Evolutionary conservation across 495 filamentous ascomycete species (phyloP), one percentile per base, ranked within the genome.

Genomic region (Aspergillus sparsus): DNA sequence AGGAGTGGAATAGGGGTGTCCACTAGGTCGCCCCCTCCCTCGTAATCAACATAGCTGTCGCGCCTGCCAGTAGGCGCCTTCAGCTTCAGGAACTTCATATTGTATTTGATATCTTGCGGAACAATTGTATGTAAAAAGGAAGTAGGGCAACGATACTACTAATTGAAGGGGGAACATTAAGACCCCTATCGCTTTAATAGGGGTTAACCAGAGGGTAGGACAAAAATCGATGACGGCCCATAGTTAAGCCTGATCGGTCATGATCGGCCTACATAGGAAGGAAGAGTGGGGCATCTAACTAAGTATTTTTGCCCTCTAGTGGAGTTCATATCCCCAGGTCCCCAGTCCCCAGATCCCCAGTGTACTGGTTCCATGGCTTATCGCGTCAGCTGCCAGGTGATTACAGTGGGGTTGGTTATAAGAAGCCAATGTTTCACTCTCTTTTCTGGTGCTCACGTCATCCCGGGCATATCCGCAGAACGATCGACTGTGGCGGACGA

Each of bases 1-100:
- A 82, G 58, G 36, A 71, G 69, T 7, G 69, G 74, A 3, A 78
- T 63, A 4, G 61, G 68, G 2, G 68, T 63, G 34, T 80, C 73
- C 8, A 74, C 65, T 1, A 44, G 7, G 10, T 16, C 44, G 13
- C 33, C 36, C n/a, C 44, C 44, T 9, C 27, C 27, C 5, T 47
- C 13, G 15, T 47, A 47, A 18, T 47, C 44, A 21, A 47, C 44
- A 21, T 47, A 47, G 15, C 44, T 47, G 5, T 21, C 44, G 6
- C 44, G n/a, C 27, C 44, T 47, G 9, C 27, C 44, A 7, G 1
- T 10, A 10, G 44, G 44, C 15, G 44, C 44, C 16, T 47, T 47
- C 15, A 47, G 27, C 7, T 47, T 47, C 9, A 18, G 44, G 15
- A 47, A 6, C 15, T 18, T n/a, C 44, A 47, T 47, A 27, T 27